Evolutionary conservation across 2,329 filamentous ascomycete genomes (phyloP).

Genomic region (Parafenestella ontariensis): DNA sequence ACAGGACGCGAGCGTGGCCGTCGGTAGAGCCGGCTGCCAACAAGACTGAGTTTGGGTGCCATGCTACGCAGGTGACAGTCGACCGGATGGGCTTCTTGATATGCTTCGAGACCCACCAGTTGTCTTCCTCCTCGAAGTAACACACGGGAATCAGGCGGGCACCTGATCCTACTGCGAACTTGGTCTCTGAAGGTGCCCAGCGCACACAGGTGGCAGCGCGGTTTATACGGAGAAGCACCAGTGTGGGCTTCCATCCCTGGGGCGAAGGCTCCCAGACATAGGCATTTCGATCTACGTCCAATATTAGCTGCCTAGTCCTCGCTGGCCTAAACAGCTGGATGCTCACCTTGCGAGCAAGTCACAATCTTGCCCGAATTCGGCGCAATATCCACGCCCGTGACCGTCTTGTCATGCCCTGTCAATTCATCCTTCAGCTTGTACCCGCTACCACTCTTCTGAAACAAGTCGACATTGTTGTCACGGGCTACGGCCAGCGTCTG

Average conservation of each 20-base stretch:
- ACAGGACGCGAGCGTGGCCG: conserved; percentile 93
- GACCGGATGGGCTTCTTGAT: conserved; percentile 98
- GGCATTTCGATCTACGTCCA: conserved; percentile 81
- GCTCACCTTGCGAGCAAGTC: conserved; percentile 89
- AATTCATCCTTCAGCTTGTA: conserved; percentile 91
- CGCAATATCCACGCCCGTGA: conserved; percentile 96
- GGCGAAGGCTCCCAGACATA: conserved; percentile 97
- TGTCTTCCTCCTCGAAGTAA: conserved; percentile 99
- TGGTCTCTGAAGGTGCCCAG: conserved; percentile 95
- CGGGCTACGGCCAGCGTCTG: conserved; percentile 87
- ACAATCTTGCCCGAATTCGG: conserved; percentile 91
- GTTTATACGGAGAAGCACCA: conserved; percentile 96
- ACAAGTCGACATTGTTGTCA: conserved; percentile 90
- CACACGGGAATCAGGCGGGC: conserved; percentile 95
- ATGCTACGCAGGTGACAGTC: conserved; percentile 92
- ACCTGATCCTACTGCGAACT: conserved; percentile 96
- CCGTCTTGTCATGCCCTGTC: conserved; percentile 95
- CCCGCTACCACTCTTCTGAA: conserved; percentile 72
- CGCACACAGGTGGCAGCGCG: conserved; percentile 95
- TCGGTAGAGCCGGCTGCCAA: conserved; percentile 96
- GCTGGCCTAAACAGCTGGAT: background rate
- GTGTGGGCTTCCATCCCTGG: conserved; percentile 91
- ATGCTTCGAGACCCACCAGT: conserved; percentile 99
- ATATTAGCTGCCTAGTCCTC: conserved; percentile 22
- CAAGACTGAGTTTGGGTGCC: conserved; percentile 97